Evolutionary conservation across 352 stramenopile genomes (phyloP).

Genomic region (Globisporangium radiosum): DNA sequence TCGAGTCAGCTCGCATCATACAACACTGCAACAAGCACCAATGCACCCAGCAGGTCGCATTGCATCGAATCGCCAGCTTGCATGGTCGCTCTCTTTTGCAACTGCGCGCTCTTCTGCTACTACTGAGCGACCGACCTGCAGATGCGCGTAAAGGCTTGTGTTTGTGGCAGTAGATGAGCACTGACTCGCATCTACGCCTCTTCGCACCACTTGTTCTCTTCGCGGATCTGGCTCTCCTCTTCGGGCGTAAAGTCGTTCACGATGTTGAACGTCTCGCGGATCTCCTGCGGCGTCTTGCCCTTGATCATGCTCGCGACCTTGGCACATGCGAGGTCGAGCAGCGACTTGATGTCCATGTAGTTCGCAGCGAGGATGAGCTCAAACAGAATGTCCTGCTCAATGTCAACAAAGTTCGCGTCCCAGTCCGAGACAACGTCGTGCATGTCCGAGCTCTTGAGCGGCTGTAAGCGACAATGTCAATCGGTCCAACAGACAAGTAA

Average conservation of each 20-base stretch:
- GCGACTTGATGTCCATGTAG: conserved; percentile 99
- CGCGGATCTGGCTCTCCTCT: conserved; percentile 98
- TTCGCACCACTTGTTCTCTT: conserved; percentile 99
- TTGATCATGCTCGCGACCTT: conserved; percentile 95
- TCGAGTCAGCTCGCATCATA: too few species aligned
- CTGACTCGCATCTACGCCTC: conserved; percentile 82
- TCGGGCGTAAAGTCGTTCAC: conserved; percentile 99
- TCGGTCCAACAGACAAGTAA: neutral
- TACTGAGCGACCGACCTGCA: neutral
- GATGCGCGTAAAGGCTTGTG: neutral
- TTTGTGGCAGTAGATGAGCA: too few species aligned
- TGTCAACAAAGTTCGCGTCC: conserved; percentile 99
- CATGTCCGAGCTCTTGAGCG: conserved; percentile 97
- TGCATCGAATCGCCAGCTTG: too few species aligned
- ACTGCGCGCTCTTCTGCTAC: neutral
- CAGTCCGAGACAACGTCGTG: conserved; percentile 98
- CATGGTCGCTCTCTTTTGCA: too few species aligned
- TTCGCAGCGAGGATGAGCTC: conserved; percentile 99
- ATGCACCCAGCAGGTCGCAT: too few species aligned
- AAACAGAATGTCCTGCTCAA: conserved; percentile 99
- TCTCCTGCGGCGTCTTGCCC: conserved; percentile 99
- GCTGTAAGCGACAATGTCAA: conserved; percentile 30
- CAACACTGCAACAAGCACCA: too few species aligned
- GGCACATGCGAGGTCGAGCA: conserved; percentile 87
- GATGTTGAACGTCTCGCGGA: conserved; percentile 99